Conservation (phyloP, 192 early-diverging fungal species). For the Entomortierella parvispora region DNA sequence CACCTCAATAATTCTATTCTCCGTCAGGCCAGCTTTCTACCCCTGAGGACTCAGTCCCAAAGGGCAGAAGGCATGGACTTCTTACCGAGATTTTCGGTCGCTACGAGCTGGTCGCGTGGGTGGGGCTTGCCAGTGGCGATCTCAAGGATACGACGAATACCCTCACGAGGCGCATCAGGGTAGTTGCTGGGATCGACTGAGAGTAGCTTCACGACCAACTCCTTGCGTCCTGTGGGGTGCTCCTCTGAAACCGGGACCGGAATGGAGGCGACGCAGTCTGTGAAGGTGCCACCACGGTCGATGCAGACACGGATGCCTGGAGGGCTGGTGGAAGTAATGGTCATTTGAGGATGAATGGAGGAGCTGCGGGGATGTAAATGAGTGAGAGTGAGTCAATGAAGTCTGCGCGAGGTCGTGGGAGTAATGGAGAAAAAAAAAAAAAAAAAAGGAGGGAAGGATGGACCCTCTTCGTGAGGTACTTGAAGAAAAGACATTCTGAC, state of each 20-base stretch:
- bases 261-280: conserved; percentile 89
- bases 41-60: neutral
- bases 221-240: conserved; percentile 59
- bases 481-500: too few species aligned
- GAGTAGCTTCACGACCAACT: conserved; percentile 90
- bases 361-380: neutral
- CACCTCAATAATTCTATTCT: too few species aligned
- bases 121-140: conserved; percentile 74
- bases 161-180: conserved; percentile 93
- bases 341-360: conserved; percentile 2
- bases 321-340: conserved; percentile 3
- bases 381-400: neutral
- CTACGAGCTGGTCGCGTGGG: conserved; percentile 74
- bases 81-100: conserved; percentile 75
- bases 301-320: conserved; percentile 72
- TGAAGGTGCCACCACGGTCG: conserved; percentile 97
- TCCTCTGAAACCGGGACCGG: conserved; percentile 61
- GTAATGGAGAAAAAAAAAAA: neutral
- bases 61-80: neutral
- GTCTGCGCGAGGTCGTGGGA: neutral
- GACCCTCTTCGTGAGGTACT: neutral
- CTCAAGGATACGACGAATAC: conserved; percentile 89
- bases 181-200: conserved; percentile 93
- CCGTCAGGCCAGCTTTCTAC: too few species aligned
- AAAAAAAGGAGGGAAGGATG: neutral